Evolutionary conservation across 768 basidiomycete genomes (phyloP).

Genomic region (Tephrocybe sp.): DNA sequence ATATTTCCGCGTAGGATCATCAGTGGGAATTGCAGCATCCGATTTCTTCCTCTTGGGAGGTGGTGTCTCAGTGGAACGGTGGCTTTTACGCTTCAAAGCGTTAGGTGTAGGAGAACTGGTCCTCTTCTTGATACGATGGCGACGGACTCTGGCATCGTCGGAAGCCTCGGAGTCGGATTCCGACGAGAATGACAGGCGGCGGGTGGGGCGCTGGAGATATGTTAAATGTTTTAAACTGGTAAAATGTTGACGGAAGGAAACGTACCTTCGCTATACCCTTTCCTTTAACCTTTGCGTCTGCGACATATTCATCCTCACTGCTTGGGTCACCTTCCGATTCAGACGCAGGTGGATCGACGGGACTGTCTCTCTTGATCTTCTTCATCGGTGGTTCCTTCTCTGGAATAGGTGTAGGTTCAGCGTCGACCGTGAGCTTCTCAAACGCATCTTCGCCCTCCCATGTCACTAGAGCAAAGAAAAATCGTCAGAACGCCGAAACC

Average conservation of each 20-base stretch:
- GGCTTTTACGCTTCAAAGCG: constrained; percentile 56
- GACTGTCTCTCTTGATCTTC: constrained; percentile 21
- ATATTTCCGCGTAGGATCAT: constrained; percentile 80
- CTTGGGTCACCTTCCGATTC: constrained; percentile 50
- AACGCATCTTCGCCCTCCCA: constrained; percentile 71
- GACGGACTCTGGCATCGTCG: constrained; percentile 25
- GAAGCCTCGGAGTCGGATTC: constrained; percentile 45
- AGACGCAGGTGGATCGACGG: constrained; percentile 25
- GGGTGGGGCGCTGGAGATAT: constrained; percentile 39
- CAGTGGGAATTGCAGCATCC: constrained; percentile 37
- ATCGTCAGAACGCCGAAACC: constrained; percentile 20
- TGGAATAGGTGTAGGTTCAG: constrained; percentile 26
- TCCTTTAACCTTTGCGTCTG: constrained; percentile 36
- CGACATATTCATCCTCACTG: constrained; percentile 77
- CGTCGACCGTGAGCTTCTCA: constrained; percentile 42
- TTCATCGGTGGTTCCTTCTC: constrained; percentile 30
- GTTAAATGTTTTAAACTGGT: constrained; percentile 9
- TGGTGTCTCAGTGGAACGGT: constrained; percentile 35
- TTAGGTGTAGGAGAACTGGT: constrained; percentile 31
- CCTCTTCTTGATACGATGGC: constrained; percentile 28
- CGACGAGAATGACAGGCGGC: constrained; percentile 37
- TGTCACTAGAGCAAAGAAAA: constrained; percentile 47
- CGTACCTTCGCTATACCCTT: constrained; percentile 45
- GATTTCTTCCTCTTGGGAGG: constrained; percentile 51
- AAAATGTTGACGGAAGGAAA: constrained; percentile 22